These are phyloP conservation scores for Gossypium anomalum DNA, from an alignment of 345 rosid genomes.

Conservation along the genomic window DNA sequence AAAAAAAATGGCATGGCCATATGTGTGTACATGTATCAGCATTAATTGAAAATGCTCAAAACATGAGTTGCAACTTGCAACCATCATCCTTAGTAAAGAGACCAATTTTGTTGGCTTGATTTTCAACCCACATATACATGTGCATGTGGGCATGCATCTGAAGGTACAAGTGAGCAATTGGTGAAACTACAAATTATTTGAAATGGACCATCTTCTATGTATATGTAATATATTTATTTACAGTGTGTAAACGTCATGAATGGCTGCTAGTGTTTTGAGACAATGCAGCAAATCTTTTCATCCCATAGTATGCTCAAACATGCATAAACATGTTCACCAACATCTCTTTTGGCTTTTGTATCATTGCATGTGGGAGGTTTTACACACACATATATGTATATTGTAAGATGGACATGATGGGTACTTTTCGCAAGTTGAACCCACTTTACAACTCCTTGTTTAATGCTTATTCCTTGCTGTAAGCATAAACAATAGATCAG, in stretches of 20 bases:
- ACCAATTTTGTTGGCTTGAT: neutral
- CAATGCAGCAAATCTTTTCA: conserved; percentile 7
- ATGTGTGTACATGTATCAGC: neutral
- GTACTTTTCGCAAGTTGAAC: neutral
- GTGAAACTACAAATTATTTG: neutral
- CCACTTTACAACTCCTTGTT: conserved; percentile 1
- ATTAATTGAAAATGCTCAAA: neutral
- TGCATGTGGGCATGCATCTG: neutral
- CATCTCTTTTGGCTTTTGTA: neutral
- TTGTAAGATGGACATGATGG: conserved; percentile 3
- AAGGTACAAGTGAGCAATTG: too few relatives aligned
- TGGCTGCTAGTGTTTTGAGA: neutral
- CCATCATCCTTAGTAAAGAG: neutral
- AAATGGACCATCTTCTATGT: neutral
- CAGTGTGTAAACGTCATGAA: neutral
- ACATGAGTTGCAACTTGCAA: neutral
- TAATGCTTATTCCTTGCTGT: neutral
- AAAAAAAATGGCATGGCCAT: neutral
- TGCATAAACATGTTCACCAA: conserved; percentile 4
- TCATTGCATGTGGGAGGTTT: conserved; percentile 7
- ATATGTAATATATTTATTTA: neutral
- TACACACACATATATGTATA: too few relatives aligned
- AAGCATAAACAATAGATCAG: neutral
- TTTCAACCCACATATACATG: neutral
- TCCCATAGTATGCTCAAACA: neutral